These are phyloP conservation scores for Rhodotorula sp. DNA, from an alignment of 1,284 basidiomycete genomes.

Conservation along the genomic window DNA sequence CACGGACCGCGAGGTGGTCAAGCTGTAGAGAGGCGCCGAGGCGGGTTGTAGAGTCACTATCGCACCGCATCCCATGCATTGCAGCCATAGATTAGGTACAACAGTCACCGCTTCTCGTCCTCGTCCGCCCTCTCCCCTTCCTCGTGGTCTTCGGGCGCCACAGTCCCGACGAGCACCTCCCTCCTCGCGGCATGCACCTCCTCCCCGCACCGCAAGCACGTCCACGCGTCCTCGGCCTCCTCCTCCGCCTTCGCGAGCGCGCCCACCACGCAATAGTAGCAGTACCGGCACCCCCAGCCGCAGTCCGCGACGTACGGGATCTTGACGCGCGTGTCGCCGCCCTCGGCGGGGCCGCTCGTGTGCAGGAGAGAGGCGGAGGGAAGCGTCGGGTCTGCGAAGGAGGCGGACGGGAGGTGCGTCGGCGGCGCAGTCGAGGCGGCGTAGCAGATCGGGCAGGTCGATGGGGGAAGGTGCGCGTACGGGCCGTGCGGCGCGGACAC, in stretches of 20 bases:
- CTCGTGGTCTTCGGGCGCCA: not conserved
- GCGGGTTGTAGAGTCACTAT: not conserved
- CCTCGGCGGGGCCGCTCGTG: not conserved
- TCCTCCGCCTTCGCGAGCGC: slow-evolving; percentile 35
- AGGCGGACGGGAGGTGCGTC: slow-evolving; percentile 5
- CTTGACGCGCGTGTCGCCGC: slow-evolving; percentile 35
- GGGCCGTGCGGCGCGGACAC: slow-evolving; percentile 47
- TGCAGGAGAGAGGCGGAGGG: slow-evolving; percentile 18
- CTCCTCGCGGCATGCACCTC: slow-evolving; percentile 21
- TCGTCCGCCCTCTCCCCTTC: slow-evolving; percentile 2
- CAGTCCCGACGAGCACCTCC: slow-evolving; percentile 11
- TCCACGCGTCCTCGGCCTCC: slow-evolving; percentile 38
- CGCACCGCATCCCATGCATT: slow-evolving; percentile 2
- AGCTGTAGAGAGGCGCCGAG: slow-evolving; percentile 56
- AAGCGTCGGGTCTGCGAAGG: slow-evolving; percentile 23
- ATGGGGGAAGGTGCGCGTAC: slow-evolving; percentile 48
- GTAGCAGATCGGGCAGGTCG: slow-evolving; percentile 56
- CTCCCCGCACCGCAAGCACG: slow-evolving; percentile 41
- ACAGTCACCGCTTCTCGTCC: not conserved
- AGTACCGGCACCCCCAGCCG: slow-evolving; percentile 40
- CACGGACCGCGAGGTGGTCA: slow-evolving; percentile 65
- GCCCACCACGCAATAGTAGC: slow-evolving; percentile 46
- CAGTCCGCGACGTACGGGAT: slow-evolving; percentile 44
- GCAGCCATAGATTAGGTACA: not conserved
- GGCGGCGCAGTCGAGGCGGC: slow-evolving; percentile 33